Base-by-base conservation (phyloP, 441 rosid genomes). In the Rhodomyrtus psidioides region DNA sequence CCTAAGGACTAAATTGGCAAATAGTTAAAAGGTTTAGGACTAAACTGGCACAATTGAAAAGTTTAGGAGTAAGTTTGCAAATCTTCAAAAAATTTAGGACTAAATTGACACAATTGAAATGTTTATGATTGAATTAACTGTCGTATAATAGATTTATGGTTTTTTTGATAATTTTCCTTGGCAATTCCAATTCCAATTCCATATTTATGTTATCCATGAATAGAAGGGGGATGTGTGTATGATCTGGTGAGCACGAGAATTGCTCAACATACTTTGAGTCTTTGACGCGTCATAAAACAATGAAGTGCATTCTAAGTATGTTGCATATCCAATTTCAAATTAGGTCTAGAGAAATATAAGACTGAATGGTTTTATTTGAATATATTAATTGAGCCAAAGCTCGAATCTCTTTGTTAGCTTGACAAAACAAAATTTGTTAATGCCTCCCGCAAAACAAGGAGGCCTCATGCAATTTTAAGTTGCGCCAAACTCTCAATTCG, bases 161-260 rank as follows among this genome's bases (percentile, higher is more conserved):
- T 51, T 51, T 51, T 51, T 51, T 3, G 15, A 51, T 14, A 51
- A 51, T 51, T 51, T 51, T 51, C 53, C 5, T 12, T 0, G 0
- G 10, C 14, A 49, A 12, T 49, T 53, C 7, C 7, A n/a, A n/a
- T n/a, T n/a, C n/a, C n/a, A 6, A 17, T 58, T 60, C 74, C 23
- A 4, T 62, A 2, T 17, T 17, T 8, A 30, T 17, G 44, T 1
- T 62, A 0, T 62, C 75, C 44, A 30, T 0, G 24, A 0, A 30
- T 17, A 30, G 23, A 28, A 2, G 6, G 74, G 24, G 44, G 6
- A 16, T 0, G 75, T 8, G 30, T 0, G 7, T 30, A 30, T 30
- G 74, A 62, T 62, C 42, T 62, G 0, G 0, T 1, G 24, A 17
- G 24, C 75, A 4, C 4, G 30, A 62, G 75, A 62, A 24, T 62